Percentiles rank a stretch among this genome's conserved stretches.
phyloP scores from a whole-genome alignment of 2,329 filamentous ascomycete genomes.

The Colletotrichum cuscutae region DNA sequence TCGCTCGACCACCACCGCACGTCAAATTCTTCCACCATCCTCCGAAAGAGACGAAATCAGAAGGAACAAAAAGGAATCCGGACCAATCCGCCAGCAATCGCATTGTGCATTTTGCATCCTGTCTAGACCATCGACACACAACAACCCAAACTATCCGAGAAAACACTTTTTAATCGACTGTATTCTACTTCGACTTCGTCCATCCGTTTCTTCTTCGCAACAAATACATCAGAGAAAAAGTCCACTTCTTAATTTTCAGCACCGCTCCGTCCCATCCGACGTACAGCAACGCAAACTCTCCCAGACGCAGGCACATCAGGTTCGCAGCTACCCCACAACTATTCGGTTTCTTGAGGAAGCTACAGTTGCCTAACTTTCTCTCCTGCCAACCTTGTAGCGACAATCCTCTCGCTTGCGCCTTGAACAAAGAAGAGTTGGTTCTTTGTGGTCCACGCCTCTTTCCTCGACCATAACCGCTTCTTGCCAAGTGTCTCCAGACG shows the following conservation, averaged over 20 bases:
- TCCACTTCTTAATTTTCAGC: conserved; percentile 28
- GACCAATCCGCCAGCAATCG: background rate
- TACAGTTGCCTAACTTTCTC: background rate
- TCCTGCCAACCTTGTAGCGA: conserved; percentile 1
- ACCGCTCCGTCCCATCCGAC: conserved; percentile 3
- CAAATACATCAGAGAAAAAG: conserved; percentile 18
- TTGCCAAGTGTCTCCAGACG: background rate
- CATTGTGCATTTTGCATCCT: conserved; percentile 21
- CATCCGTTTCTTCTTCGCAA: conserved; percentile 14
- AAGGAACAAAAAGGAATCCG: background rate
- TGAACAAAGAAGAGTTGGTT: conserved; percentile 11
- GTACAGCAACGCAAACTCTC: background rate
- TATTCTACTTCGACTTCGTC: conserved; percentile 42
- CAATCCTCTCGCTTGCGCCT: conserved; percentile 8
- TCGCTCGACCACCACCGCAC: conserved; percentile 13
- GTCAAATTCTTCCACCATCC: background rate
- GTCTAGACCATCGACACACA: conserved; percentile 14
- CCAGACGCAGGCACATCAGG: background rate
- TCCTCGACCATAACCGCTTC: conserved; percentile 20
- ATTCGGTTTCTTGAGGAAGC: conserved; percentile 1
- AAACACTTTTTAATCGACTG: conserved; percentile 50
- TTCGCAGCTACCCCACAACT: background rate
- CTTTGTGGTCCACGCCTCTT: conserved; percentile 23
- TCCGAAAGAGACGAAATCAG: background rate
- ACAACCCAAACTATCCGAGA: conserved; percentile 3